Base-by-base conservation (phyloP, 257 asterid species). In the Gentiana macrophylla region DNA sequence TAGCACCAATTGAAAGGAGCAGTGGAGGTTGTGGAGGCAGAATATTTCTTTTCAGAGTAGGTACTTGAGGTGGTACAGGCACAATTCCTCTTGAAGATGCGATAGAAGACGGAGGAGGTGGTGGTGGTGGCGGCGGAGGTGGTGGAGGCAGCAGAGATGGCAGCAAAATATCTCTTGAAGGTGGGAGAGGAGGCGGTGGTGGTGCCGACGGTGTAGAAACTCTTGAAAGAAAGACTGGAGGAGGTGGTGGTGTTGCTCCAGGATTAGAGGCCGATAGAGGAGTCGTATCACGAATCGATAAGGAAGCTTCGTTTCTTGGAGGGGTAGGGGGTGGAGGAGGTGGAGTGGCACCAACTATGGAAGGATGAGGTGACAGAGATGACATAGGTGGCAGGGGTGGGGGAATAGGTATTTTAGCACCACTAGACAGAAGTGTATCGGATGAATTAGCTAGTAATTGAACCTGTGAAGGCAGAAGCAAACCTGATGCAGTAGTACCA, bases 21-120 rank as follows among this genome's bases (percentile, higher is more conserved):
- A 81, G 75, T 8, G 77, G 76, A 2, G 77, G 72, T 24, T 80
- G 78, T 3, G 57, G 59, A 5, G 76, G 71, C 6, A 78, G 71
- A 0, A 5, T 41, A 5, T 5, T 10, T 10, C 57, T 50, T 3
- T 10, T 32, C 37, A 68, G 45, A 69, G 62, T 60, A 0, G 72
- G 73, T 0, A 61, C 70, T 24, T 74, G 73, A 0, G 73, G 76
- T 3, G 90, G 79, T 2, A 77, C 69, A 2, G 82, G 69, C 0
- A 75, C 53, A 53, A 49, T n/a, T 32, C 73, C 55, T 45, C 11
- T 56, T 46, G 54, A 12, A 48, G 60, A 61, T 36, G 65, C 52
- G 12, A 76, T 62, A 4, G 64, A 70, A 0, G 65, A 68, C 3
- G 66, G 70, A 24, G 65, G 53, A 15, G 62, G 59, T 15, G 47